Evolutionary conservation across 768 basidiomycete species (phyloP), one percentile per base, ranked within the genome.

Genomic region (Tulasnella calospora): DNA sequence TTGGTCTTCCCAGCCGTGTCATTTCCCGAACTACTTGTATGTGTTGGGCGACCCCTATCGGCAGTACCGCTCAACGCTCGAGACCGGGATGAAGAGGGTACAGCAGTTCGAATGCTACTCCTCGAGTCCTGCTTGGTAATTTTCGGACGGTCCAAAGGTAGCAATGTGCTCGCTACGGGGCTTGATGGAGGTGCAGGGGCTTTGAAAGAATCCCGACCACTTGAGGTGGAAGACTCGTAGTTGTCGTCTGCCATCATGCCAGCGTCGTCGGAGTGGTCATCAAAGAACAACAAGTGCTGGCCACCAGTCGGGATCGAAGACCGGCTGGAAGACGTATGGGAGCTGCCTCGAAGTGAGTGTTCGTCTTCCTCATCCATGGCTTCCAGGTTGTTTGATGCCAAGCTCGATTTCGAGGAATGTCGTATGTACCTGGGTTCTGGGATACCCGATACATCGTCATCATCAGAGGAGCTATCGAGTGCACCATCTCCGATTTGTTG

Each of bases 71-170:
- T 71, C 36, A 67, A 6, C 36, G 71, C 71, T 40, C 36, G 27
- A 40, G 71, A 72, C 15, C 38, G 71, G 27, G 61, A 76, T n/a
- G 41, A 73, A 17, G 75, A 33, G 30, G 80, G 80, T 17, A 80
- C 79, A 27, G 94, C 90, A 0, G 94, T 94, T 23, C 89, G 88
- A 40, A 92, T 87, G 80, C 93, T 94, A 82, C 90, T 92, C 27
- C 85, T 85, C 2, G 92, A 93, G 23, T 87, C 87, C 51, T 87
- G 88, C 77, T 87, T 88, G 6, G 81, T 82, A 17, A 90, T 74
- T 57, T 44, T 38, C 17, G 72, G 78, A n/a, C 73, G 78, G 44
- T 57, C 69, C 30, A 78, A 47, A 38, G 46, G 5, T 41, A 70
- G 57, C 27, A 78, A 35, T 21, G 40, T 33, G 36, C 36, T 78